These are phyloP conservation scores for Pleurotus djamor DNA, from an alignment of 768 basidiomycete genomes.

Conservation along the genomic window DNA sequence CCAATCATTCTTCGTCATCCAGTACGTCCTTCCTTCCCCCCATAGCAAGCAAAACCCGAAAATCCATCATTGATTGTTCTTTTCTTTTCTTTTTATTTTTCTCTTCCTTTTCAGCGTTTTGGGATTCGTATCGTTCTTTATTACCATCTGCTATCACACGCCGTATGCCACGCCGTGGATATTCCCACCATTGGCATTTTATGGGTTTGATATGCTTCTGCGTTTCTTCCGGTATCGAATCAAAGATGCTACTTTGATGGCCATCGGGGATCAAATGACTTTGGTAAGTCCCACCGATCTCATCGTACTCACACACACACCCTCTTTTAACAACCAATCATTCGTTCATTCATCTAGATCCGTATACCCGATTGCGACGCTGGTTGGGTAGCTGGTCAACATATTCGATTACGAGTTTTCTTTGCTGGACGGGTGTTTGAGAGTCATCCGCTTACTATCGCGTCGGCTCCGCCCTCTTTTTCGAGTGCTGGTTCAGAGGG, in stretches of 20 bases:
- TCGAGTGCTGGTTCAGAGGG: conserved; percentile 34
- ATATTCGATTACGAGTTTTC: conserved; percentile 69
- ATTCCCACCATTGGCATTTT: conserved; percentile 79
- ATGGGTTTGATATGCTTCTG: conserved; percentile 71
- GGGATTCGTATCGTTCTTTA: conserved; percentile 55
- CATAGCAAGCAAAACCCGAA: too few relatives aligned
- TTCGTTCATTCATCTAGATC: too few relatives aligned
- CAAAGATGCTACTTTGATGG: conserved; percentile 71
- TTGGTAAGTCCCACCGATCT: conserved; percentile 28
- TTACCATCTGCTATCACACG: conserved; percentile 84
- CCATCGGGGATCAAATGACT: conserved; percentile 67
- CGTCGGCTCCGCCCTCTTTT: conserved; percentile 57
- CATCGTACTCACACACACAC: too few relatives aligned
- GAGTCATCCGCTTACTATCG: conserved; percentile 78
- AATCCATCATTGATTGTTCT: too few relatives aligned
- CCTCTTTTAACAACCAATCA: too few relatives aligned
- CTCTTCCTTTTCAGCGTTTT: conserved; percentile 41
- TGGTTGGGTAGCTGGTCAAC: conserved; percentile 80
- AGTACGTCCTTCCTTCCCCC: conserved; percentile 52
- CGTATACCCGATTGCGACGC: conserved; percentile 52
- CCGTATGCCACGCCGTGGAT: conserved; percentile 82
- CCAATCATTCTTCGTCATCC: conserved; percentile 67
- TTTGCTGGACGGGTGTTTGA: conserved; percentile 66
- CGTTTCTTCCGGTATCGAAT: conserved; percentile 50
- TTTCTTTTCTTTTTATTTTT: too few relatives aligned